Base-by-base conservation (phyloP, 179 eudicot species). In the Actinidia chinensis region DNA sequence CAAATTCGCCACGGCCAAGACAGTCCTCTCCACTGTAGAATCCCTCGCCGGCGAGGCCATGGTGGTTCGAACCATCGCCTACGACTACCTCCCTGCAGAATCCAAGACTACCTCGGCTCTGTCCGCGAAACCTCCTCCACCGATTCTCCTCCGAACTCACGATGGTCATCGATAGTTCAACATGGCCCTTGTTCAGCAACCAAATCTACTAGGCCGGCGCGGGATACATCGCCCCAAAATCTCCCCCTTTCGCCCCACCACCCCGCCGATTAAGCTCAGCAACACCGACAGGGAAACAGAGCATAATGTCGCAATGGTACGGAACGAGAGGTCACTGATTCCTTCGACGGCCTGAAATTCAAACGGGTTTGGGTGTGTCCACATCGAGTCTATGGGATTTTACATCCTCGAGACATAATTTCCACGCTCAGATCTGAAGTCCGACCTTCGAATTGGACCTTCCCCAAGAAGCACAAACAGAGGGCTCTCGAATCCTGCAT, bases 171-270 rank as follows among this genome's bases (percentile, higher is more conserved):
- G 82, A 89, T 18, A 89, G 65, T 84, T 78, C 59, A 75, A n/a
- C n/a, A 84, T 6, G 90, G 90, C 64, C 68, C 82, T 64, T n/a
- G n/a, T 75, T 60, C 23, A 69, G 11, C 66, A 91, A 89, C 76
- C 78, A 82, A 72, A 78, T 91, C 85, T 91, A 85, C 77, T 82
- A 86, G 42, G 91, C 91, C 9, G 88, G 88, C 68, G 81, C 82
- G 28, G 3, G 83, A 72, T 89, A 88, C 75, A 77, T 91, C 15
- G 87, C 18, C 7, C 83, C 69, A 79, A 82, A 72, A 23, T 71
- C 69, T 48, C 85, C n/a, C n/a, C n/a, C n/a, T n/a, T n/a, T n/a
- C n/a, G n/a, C 43, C 28, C 88, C 33, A 67, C 68, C 5, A 67
- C 79, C 14, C 82, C 58, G 40, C 88, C 89, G 2, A 76, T 89